A percentile compares a stretch with the other conserved stretches of the same genome.
Evolutionary conservation across 192 early-diverging fungal genomes (phyloP).

Genomic region (Podochytrium sp.): DNA sequence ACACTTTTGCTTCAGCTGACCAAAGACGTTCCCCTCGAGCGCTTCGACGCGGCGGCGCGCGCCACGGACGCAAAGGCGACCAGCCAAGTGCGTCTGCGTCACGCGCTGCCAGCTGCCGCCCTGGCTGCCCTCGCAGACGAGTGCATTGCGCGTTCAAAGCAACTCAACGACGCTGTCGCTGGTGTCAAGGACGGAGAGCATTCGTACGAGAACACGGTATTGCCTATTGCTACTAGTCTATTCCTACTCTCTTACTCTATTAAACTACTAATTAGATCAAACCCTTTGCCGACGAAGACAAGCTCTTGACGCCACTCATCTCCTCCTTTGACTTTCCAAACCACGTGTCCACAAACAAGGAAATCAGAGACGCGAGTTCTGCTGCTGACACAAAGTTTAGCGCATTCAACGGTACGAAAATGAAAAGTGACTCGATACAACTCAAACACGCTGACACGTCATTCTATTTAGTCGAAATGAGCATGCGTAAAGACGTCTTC

Average conservation of each 20-base stretch:
- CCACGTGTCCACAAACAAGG: conserved; percentile 40
- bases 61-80: not conserved
- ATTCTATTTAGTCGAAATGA: conserved; percentile 40
- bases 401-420: conserved; percentile 15
- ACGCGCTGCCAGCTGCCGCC: not conserved
- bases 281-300: not conserved
- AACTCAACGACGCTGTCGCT: conserved; percentile 15
- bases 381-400: conserved; percentile 19
- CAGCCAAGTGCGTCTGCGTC: not conserved
- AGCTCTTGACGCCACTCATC: not conserved
- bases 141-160: not conserved
- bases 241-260: not conserved
- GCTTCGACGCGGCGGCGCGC: not conserved
- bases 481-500: conserved; percentile 46
- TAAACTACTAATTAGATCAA: not conserved
- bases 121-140: conserved; percentile 11
- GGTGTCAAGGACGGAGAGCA: not conserved
- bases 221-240: not conserved
- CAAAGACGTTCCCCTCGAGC: not conserved
- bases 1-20: too few relatives aligned
- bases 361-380: conserved; percentile 38
- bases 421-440: not conserved
- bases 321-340: conserved; percentile 33
- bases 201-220: conserved; percentile 14
- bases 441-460: conserved; percentile 1